A percentile compares a stretch with the other conserved stretches of the same genome.
phyloP scores from a whole-genome alignment of 352 stramenopile genomes.

The Globisporangium cystogenes region DNA sequence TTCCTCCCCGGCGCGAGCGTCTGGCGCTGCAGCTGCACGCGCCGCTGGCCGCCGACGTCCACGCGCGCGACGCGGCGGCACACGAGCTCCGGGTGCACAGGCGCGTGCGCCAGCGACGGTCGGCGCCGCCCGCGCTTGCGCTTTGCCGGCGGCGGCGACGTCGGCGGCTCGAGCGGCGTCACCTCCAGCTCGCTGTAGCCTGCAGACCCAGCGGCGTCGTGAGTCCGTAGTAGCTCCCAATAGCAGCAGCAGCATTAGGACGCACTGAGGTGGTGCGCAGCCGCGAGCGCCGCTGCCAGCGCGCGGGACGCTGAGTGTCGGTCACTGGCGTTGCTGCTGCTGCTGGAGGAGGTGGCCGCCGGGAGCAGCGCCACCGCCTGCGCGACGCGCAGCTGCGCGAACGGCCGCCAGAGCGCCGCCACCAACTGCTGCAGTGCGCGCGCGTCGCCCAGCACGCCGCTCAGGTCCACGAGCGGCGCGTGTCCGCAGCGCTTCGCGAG shows the following conservation, averaged over 20 bases:
- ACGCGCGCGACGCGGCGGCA: not conserved
- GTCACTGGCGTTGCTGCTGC: not conserved
- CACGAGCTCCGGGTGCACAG: not conserved
- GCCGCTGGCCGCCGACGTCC: not conserved
- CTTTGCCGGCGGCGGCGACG: not conserved
- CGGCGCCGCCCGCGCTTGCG: not conserved
- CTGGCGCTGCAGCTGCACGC: not conserved
- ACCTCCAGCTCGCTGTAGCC: not conserved
- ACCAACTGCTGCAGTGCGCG: conserved; percentile 23
- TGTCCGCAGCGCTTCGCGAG: conserved; percentile 13
- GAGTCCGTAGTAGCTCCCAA: not conserved
- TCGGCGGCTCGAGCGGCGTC: not conserved
- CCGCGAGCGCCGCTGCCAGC: not conserved
- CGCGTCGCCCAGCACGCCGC: conserved; percentile 25
- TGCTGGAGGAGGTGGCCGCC: conserved; percentile 1
- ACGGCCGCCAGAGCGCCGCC: conserved; percentile 30
- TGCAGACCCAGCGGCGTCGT: not conserved
- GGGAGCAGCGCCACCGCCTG: conserved; percentile 33
- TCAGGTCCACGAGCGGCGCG: conserved; percentile 33
- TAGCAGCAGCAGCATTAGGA: too few relatives aligned
- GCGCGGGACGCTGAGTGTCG: not conserved
- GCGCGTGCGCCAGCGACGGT: not conserved
- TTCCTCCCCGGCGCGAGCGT: not conserved
- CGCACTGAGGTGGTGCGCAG: not conserved
- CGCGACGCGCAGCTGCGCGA: conserved; percentile 32